Conservation (phyloP, 768 basidiomycete species). For the Serendipita vermifera region DNA sequence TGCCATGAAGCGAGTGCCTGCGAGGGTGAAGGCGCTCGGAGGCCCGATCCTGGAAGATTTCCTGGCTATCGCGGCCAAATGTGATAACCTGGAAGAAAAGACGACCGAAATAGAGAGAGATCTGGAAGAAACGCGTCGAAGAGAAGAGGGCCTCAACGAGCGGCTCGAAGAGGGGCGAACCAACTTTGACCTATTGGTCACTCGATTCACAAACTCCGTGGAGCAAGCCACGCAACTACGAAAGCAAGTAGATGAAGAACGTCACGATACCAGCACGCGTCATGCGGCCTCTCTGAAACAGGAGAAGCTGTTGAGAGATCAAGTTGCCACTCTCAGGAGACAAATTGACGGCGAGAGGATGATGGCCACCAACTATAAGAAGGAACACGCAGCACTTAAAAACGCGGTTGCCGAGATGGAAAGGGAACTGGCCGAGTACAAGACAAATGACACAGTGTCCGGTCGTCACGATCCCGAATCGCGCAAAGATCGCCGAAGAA, state of each 20-base stretch:
- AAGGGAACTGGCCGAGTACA: not conserved
- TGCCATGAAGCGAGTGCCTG: not conserved
- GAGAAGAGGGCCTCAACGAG: not conserved
- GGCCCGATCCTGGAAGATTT: not conserved
- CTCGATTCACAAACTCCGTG: slow-evolving; percentile 1
- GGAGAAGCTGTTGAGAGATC: not conserved
- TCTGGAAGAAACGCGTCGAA: not conserved
- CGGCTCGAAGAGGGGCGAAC: not conserved
- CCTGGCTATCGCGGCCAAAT: not conserved
- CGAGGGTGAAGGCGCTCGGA: not conserved
- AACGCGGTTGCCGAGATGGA: not conserved
- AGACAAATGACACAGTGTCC: not conserved
- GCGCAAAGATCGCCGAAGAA: not conserved
- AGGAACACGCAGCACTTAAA: not conserved
- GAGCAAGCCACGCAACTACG: slow-evolving; percentile 17
- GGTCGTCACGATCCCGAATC: not conserved
- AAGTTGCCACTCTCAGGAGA: not conserved
- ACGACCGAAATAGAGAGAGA: not conserved
- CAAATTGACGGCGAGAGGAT: not conserved
- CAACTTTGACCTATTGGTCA: not conserved
- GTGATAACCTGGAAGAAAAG: not conserved
- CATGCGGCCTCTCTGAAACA: not conserved
- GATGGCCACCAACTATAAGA: not conserved
- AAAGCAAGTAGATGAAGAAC: slow-evolving; percentile 43
- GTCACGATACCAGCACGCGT: slow-evolving; percentile 60